These are phyloP conservation scores for Physcomitrium patens DNA, from an alignment of 225 moss, liverwort and hornwort species.

Conservation along the genomic window DNA sequence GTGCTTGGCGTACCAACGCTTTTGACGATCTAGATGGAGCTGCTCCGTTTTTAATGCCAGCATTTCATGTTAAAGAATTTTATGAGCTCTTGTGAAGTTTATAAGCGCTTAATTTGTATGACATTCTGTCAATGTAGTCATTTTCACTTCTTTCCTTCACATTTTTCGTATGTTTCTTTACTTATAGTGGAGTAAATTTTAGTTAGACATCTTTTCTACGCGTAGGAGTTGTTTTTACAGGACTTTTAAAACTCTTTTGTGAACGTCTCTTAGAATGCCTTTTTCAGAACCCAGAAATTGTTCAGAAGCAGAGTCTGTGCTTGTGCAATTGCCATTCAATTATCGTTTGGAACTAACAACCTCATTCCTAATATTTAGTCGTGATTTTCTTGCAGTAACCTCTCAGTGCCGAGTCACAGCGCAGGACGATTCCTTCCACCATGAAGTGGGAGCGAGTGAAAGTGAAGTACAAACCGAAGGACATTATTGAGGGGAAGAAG, in stretches of 20 bases:
- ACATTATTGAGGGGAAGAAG: slow-evolving; percentile 75
- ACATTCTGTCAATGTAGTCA: too few relatives aligned
- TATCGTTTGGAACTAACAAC: background rate
- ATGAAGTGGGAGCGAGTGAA: slow-evolving; percentile 99
- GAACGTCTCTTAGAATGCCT: background rate
- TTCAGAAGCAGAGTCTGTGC: background rate
- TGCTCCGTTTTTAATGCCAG: too few relatives aligned
- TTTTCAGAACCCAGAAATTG: background rate
- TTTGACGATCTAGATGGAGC: too few relatives aligned
- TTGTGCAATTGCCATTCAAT: background rate
- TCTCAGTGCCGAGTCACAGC: slow-evolving; percentile 4
- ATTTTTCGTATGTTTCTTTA: too few relatives aligned
- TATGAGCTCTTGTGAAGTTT: too few relatives aligned
- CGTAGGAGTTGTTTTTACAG: too few relatives aligned
- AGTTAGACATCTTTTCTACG: too few relatives aligned
- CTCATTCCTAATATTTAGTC: slow-evolving; percentile 22
- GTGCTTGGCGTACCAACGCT: too few relatives aligned
- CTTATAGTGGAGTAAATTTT: background rate
- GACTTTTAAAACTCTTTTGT: too few relatives aligned
- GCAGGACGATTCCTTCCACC: slow-evolving; percentile 17
- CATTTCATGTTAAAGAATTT: too few relatives aligned
- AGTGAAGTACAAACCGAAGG: slow-evolving; percentile 85
- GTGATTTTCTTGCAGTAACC: slow-evolving; percentile 21
- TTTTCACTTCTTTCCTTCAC: too few relatives aligned
- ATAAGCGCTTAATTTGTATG: too few relatives aligned